Evolutionary conservation across 306 rosid species (phyloP).

Genomic region (Astragalus membranaceus): DNA sequence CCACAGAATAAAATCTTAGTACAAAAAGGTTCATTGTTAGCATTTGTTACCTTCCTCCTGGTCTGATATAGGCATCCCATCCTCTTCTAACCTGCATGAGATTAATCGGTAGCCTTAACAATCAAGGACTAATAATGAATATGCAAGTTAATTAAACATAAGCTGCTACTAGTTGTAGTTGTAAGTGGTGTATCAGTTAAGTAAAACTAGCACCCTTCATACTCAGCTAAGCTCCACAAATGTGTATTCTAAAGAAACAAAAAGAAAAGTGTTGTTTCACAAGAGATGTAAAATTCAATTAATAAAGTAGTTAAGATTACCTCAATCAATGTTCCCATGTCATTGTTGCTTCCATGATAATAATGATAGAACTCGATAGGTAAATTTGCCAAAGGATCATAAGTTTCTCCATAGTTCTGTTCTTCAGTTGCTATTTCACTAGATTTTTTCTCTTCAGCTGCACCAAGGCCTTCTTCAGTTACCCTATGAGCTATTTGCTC

Average conservation of each 20-base stretch:
- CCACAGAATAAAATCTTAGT: not conserved
- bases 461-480: conserved; percentile 23
- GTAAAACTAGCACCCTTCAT: conserved; percentile 4
- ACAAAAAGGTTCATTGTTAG: not conserved
- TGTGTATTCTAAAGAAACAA: not conserved
- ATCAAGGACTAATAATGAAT: not conserved
- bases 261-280: not conserved
- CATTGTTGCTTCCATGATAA: conserved; percentile 82
- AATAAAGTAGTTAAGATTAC: conserved; percentile 28
- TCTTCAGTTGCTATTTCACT: conserved; percentile 33
- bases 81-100: conserved; percentile 85
- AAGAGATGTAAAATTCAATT: not conserved
- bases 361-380: conserved; percentile 94
- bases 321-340: conserved; percentile 90
- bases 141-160: not conserved
- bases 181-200: not conserved
- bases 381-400: conserved; percentile 60
- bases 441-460: conserved; percentile 35
- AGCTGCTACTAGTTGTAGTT: not conserved
- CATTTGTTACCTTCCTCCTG: conserved; percentile 89
- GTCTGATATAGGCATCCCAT: conserved; percentile 89
- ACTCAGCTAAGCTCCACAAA: not conserved
- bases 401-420: conserved; percentile 41
- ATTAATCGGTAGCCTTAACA: conserved; percentile 16
- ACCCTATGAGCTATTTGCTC: conserved; percentile 26